Base-by-base conservation (phyloP, 257 asterid species). In the Primulina eburnea region DNA sequence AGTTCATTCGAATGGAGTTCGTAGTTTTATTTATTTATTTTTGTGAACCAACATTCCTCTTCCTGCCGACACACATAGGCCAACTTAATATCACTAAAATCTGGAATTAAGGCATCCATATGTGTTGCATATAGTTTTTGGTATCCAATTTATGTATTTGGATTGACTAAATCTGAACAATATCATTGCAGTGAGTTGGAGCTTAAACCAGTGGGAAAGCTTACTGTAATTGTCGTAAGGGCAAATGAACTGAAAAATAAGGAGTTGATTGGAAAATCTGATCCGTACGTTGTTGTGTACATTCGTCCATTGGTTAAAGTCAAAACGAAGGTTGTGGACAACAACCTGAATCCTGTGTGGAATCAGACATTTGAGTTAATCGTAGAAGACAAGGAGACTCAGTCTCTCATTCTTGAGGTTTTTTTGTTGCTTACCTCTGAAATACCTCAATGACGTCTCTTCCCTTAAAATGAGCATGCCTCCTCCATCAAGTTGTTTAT, bases 301-400 rank as follows among this genome's bases (percentile, higher is more conserved):
- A 82, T 94, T n/a, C 98, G 95, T 65, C 99, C 98, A 40, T 78
- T 91, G 73, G 85, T 89, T 80, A 94, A 94, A 85, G 88, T 91
- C 74, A 94, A 91, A 81, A 89, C 99, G 0, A 91, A 88, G 85
- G 88, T 88, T 67, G 78, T 94, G 7, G 97, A 94, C 5, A 89
- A 94, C 90, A 88, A 94, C 82, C 86, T 94, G 83, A 88, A 94
- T 78, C 99, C 98, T 63, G 86, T 85, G 60, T 94, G 98, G 98
- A 75, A 94, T 78, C 83, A 91, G 65, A 81, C 82, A 2, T 94
- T 89, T 75, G 90, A 84, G 72, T 68, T 94, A 72, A 89, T 94
- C 63, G 97, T 86, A 58, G 99, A 94, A 84, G 99, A 94, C 85
- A 92, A 94, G 87, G 99, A 94, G 86, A 94, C 99, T 12, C 99